A percentile compares a stretch with the other conserved stretches of the same genome.
phyloP scores from a whole-genome alignment of 1,284 basidiomycete species.

The Sanguinoderma infundibulare region DNA sequence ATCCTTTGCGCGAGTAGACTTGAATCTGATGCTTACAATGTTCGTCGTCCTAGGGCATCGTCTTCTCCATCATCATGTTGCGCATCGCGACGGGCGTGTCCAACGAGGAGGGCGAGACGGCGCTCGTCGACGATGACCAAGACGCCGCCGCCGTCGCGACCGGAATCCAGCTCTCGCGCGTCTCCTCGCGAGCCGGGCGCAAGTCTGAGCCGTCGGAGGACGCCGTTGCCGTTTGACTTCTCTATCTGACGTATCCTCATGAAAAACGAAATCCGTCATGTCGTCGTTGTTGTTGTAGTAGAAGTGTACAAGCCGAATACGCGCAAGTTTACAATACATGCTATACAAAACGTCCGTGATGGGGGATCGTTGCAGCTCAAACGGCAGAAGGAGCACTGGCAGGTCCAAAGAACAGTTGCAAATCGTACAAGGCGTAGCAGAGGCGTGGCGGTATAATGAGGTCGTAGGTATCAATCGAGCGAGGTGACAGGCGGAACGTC shows the following conservation, averaged over 20 bases:
- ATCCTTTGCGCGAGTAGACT: too few species aligned
- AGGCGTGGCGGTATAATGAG: not conserved
- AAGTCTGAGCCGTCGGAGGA: conserved; percentile 1
- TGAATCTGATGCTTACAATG: not conserved
- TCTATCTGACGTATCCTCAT: too few species aligned
- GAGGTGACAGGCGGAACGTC: not conserved
- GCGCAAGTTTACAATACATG: not conserved
- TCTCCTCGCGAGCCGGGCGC: conserved; percentile 2
- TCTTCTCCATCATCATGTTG: conserved; percentile 16
- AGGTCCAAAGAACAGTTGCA: too few species aligned
- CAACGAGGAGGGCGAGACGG: conserved; percentile 15
- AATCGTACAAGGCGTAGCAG: not conserved
- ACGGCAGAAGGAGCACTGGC: too few species aligned
- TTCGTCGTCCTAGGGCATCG: conserved; percentile 16
- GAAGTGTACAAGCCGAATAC: not conserved
- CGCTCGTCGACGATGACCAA: conserved; percentile 6
- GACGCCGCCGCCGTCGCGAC: not conserved
- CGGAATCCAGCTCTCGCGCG: conserved; percentile 13
- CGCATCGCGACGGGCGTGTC: conserved; percentile 16
- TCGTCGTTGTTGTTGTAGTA: too few species aligned
- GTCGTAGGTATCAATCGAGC: not conserved
- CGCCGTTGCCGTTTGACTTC: too few species aligned
- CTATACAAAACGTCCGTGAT: too few species aligned
- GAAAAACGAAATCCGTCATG: too few species aligned
- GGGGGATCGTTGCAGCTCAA: too few species aligned